Conservation (phyloP, 2,329 filamentous ascomycete genomes). For the Neofusicoccum cordaticola region DNA sequence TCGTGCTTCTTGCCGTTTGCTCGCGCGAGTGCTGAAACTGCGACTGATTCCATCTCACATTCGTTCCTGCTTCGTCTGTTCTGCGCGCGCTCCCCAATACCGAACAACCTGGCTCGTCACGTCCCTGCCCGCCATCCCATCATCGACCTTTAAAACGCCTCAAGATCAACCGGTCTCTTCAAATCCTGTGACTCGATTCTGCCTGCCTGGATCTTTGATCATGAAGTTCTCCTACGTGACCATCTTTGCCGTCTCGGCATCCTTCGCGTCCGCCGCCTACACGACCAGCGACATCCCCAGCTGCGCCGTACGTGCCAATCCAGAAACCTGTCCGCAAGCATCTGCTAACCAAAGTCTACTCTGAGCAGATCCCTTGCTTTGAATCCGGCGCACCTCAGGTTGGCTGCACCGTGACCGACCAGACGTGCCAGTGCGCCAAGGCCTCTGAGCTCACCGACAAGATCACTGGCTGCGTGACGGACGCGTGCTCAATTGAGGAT, state of each 20-base stretch:
- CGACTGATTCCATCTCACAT: conserved; percentile 1
- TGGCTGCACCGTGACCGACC: conserved; percentile 48
- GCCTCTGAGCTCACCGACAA: conserved; percentile 35
- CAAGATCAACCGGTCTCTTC: not conserved
- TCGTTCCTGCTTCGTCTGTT: not conserved
- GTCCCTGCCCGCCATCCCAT: not conserved
- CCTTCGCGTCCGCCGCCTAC: conserved; percentile 12
- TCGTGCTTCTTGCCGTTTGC: not conserved
- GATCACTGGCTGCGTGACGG: conserved; percentile 42
- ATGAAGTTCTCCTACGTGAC: conserved; percentile 5
- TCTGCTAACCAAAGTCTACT: not conserved
- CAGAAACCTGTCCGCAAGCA: not conserved
- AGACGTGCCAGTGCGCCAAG: conserved; percentile 52
- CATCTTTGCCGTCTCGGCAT: conserved; percentile 7
- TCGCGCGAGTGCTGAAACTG: not conserved
- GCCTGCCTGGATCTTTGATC: not conserved
- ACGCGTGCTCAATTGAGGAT: conserved; percentile 37
- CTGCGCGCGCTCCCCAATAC: not conserved
- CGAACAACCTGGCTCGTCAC: not conserved
- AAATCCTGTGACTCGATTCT: not conserved
- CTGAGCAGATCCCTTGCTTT: conserved; percentile 46
- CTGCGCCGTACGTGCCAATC: conserved; percentile 32
- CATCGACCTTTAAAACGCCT: not conserved
- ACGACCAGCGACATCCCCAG: conserved; percentile 24
- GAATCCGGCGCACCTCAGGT: conserved; percentile 45